These are phyloP conservation scores for Daldinia bambusicola DNA, from an alignment of 495 filamentous ascomycete genomes.

Conservation along the genomic window DNA sequence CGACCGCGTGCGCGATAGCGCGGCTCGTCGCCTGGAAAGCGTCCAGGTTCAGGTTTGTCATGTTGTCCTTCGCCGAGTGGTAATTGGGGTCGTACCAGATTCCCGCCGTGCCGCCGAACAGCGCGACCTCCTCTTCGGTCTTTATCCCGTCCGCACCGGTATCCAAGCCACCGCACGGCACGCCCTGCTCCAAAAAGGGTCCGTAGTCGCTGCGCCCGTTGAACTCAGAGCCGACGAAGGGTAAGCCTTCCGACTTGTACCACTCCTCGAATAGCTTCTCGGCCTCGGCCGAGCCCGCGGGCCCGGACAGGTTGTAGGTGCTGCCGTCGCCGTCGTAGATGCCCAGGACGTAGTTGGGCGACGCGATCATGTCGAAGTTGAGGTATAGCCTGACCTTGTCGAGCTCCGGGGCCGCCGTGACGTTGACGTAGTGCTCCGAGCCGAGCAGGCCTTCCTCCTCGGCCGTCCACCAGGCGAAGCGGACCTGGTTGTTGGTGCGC, in stretches of 20 bases:
- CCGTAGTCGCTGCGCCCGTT: conserved; percentile 75
- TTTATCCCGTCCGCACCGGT: conserved; percentile 76
- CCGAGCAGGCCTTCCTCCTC: conserved; percentile 76
- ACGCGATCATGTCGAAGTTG: conserved; percentile 84
- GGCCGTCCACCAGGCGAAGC: conserved; percentile 76
- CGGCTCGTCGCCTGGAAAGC: conserved; percentile 70
- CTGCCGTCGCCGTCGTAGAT: conserved; percentile 78
- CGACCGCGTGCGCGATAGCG: conserved; percentile 71
- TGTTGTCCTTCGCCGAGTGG: conserved; percentile 66
- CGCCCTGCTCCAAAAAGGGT: conserved; percentile 70
- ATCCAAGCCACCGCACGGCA: conserved; percentile 73
- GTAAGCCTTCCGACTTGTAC: conserved; percentile 57
- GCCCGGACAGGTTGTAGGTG: conserved; percentile 69
- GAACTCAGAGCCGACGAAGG: conserved; percentile 64
- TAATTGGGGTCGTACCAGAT: conserved; percentile 71
- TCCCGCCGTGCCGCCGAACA: conserved; percentile 71
- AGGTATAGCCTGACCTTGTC: conserved; percentile 72
- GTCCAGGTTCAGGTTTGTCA: conserved; percentile 67
- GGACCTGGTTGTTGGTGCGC: conserved; percentile 71
- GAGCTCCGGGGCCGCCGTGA: conserved; percentile 52
- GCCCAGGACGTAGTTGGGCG: conserved; percentile 73
- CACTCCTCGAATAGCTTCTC: conserved; percentile 72
- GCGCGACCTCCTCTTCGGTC: conserved; percentile 64
- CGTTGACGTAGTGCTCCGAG: conserved; percentile 65
- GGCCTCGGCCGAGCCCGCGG: conserved; percentile 69